A percentile compares a stretch with the other conserved stretches of the same genome.
These are phyloP conservation scores for Cladosporium phlei DNA, from an alignment of 2,329 filamentous ascomycete species.

Conservation along the genomic window DNA sequence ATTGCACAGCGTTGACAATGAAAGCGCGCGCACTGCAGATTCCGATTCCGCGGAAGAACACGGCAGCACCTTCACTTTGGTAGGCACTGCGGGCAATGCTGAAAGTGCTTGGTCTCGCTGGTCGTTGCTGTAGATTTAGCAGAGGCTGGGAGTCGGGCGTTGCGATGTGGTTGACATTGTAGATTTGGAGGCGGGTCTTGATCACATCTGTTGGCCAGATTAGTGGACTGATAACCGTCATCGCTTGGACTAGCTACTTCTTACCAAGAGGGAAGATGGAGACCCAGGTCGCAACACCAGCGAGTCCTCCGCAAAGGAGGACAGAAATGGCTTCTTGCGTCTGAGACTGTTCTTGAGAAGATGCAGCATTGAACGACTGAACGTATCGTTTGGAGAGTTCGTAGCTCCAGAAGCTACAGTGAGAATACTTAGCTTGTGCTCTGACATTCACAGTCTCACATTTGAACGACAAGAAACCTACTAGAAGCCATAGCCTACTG, in stretches of 20 bases:
- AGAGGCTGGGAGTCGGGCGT: slow-evolving; percentile 6
- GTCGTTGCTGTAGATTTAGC: slow-evolving; percentile 6
- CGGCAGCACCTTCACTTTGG: slow-evolving; percentile 62
- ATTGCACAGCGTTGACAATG: slow-evolving; percentile 87
- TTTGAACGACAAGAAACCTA: slow-evolving; percentile 33
- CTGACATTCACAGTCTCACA: background rate
- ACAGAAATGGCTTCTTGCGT: slow-evolving; percentile 29
- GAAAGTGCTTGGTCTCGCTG: slow-evolving; percentile 2
- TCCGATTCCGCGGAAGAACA: slow-evolving; percentile 77
- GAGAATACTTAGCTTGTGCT: background rate
- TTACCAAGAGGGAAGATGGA: slow-evolving; percentile 73
- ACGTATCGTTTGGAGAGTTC: slow-evolving; percentile 64
- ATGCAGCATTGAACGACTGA: slow-evolving; percentile 25
- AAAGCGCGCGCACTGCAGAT: slow-evolving; percentile 85
- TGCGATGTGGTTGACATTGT: slow-evolving; percentile 37
- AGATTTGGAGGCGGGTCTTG: slow-evolving; percentile 86
- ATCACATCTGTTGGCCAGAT: no score
- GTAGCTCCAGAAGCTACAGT: slow-evolving; percentile 75
- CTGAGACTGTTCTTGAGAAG: slow-evolving; percentile 45
- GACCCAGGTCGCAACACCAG: slow-evolving; percentile 82
- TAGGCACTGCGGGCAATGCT: slow-evolving; percentile 62
- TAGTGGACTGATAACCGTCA: no score
- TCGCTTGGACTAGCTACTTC: no score
- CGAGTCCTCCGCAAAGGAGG: slow-evolving; percentile 78
- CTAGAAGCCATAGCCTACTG: slow-evolving; percentile 95